Evolutionary conservation across 2,329 filamentous ascomycete genomes (phyloP).

Genomic region (Fusarium penzigii): DNA sequence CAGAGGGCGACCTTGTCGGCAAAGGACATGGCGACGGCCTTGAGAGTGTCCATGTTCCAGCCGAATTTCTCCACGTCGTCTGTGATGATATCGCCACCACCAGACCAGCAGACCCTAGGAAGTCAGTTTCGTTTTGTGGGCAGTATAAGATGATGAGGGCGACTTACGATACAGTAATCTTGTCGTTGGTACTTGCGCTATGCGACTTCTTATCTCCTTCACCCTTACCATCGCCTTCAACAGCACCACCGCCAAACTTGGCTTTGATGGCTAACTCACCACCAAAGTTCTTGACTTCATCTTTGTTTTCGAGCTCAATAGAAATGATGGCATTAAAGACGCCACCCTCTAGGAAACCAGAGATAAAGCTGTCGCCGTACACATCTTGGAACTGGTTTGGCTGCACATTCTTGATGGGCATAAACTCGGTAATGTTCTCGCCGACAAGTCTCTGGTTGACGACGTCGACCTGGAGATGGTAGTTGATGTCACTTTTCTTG

Average conservation of each 20-base stretch:
- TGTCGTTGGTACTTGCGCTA: background rate
- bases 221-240: no score
- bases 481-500: slow-evolving; percentile 4
- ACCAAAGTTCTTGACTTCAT: background rate
- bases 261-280: slow-evolving; percentile 1
- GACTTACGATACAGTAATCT: slow-evolving; percentile 4
- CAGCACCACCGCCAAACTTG: background rate
- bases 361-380: slow-evolving; percentile 22
- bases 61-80: background rate
- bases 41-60: slow-evolving; percentile 3
- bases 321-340: slow-evolving; percentile 6
- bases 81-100: slow-evolving; percentile 9
- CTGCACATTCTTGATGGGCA: slow-evolving; percentile 4
- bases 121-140: background rate
- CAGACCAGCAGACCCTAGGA: slow-evolving; percentile 5
- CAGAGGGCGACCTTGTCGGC: slow-evolving; percentile 8
- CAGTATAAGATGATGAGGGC: background rate
- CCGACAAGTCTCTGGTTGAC: slow-evolving; percentile 8
- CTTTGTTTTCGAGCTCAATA: background rate
- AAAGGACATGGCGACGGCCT: slow-evolving; percentile 7
- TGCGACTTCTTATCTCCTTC: no score
- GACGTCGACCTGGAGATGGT: slow-evolving; percentile 2
- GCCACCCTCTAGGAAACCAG: slow-evolving; percentile 13
- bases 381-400: slow-evolving; percentile 11
- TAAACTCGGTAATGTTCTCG: slow-evolving; percentile 7